These are phyloP conservation scores for Aspergillus novofumigatus DNA, from an alignment of 2,329 filamentous ascomycete genomes.

Conservation along the genomic window DNA sequence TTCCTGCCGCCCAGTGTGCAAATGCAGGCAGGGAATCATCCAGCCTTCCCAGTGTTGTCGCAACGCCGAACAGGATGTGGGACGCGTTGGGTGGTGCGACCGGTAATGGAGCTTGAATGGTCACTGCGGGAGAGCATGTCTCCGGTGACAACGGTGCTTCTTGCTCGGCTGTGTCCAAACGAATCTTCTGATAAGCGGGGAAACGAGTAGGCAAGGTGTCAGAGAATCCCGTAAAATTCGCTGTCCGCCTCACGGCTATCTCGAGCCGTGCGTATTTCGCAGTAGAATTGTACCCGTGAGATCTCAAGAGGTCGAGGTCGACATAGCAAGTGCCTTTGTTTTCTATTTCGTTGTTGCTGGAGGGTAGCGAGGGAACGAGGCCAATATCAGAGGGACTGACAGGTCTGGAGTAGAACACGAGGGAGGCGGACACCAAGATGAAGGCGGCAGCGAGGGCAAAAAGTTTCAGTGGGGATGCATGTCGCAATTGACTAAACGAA, in stretches of 20 bases:
- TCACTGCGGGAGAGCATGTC: constrained; percentile 12
- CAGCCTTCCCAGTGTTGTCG: constrained; percentile 48
- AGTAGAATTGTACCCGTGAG: constrained; percentile 10
- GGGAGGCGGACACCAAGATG: constrained; percentile 4
- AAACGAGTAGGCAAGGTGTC: constrained; percentile 9
- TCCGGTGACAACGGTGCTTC: constrained; percentile 12
- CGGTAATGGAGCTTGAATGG: constrained; percentile 14
- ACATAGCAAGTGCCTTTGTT: constrained; percentile 9
- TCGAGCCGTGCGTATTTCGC: constrained; percentile 16
- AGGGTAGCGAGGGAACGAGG: background rate
- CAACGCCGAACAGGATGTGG: constrained; percentile 52
- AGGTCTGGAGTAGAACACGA: constrained; percentile 7
- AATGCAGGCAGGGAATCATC: constrained; percentile 45
- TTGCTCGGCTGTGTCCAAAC: constrained; percentile 16
- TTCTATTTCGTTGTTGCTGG: background rate
- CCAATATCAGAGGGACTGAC: background rate
- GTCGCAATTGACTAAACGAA: constrained; percentile 8
- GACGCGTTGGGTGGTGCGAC: constrained; percentile 30
- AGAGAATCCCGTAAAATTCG: constrained; percentile 14
- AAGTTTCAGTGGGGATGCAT: constrained; percentile 4
- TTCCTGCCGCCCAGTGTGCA: constrained; percentile 50
- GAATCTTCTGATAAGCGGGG: constrained; percentile 14
- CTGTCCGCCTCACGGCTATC: constrained; percentile 13
- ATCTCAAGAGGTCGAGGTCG: constrained; percentile 15
- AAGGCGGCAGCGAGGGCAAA: constrained; percentile 5